Evolutionary conservation across 139 green algal species (phyloP).

Genomic region (Diplosphaera chodatii): DNA sequence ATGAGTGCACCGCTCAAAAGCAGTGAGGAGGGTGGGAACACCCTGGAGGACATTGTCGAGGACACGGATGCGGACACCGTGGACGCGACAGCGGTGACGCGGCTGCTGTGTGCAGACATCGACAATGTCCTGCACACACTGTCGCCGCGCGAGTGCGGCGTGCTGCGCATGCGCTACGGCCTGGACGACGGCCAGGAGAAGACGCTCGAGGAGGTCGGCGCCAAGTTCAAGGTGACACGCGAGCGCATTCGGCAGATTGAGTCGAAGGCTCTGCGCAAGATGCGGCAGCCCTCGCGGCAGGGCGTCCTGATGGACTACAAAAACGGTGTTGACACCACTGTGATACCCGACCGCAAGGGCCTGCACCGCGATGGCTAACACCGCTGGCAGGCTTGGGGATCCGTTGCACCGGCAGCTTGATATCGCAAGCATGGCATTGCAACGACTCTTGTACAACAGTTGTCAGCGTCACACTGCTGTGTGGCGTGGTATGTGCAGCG

Average conservation of each 20-base stretch:
- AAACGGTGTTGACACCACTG: neutral
- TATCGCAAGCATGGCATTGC: too few relatives aligned
- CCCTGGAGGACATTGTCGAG: slow-evolving; percentile 4
- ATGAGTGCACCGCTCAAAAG: slow-evolving; percentile 1
- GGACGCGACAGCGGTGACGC: slow-evolving; percentile 6
- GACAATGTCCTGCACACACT: slow-evolving; percentile 55
- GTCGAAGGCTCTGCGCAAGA: slow-evolving; percentile 62
- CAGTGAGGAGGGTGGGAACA: slow-evolving; percentile 8
- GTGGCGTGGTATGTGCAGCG: too few relatives aligned
- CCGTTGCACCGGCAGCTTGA: neutral
- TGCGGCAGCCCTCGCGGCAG: slow-evolving; percentile 32
- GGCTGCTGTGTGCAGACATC: slow-evolving; percentile 34
- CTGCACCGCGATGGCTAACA: neutral
- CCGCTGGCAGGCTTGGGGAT: neutral
- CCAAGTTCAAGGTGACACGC: slow-evolving; percentile 46
- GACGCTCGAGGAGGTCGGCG: slow-evolving; percentile 55
- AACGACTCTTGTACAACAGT: too few relatives aligned
- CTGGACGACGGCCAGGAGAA: slow-evolving; percentile 35
- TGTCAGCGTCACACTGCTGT: too few relatives aligned
- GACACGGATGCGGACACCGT: slow-evolving; percentile 13
- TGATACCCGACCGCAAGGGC: neutral
- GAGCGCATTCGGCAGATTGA: slow-evolving; percentile 88
- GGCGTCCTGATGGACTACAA: slow-evolving; percentile 12
- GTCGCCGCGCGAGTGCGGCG: slow-evolving; percentile 51
- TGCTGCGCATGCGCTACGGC: slow-evolving; percentile 76